Evolutionary conservation across 2,329 filamentous ascomycete genomes (phyloP).

Genomic region (Colletotrichum sp.): DNA sequence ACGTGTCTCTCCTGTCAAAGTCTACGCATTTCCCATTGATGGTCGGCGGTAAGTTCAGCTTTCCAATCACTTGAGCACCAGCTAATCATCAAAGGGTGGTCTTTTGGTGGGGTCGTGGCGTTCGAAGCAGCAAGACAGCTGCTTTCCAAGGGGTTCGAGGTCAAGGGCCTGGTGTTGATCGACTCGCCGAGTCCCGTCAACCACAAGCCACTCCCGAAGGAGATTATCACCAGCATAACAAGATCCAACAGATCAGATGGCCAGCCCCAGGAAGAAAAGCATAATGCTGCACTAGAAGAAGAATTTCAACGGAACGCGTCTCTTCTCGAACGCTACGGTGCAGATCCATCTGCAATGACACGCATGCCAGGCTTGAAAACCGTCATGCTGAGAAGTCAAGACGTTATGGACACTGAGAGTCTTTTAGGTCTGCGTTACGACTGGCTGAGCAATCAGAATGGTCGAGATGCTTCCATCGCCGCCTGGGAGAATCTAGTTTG

Average conservation of each 20-base stretch:
- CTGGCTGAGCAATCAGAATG: background rate
- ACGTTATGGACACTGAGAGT: background rate
- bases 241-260: background rate
- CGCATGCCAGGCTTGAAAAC: background rate
- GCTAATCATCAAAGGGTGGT: background rate
- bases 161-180: background rate
- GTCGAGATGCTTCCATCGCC: background rate
- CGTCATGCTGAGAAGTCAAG: background rate
- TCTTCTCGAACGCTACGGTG: background rate
- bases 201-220: background rate
- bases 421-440: background rate
- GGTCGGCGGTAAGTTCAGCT: background rate
- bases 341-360: background rate
- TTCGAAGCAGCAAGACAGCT: background rate
- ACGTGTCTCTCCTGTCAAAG: background rate
- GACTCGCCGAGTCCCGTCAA: background rate
- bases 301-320: background rate
- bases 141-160: background rate
- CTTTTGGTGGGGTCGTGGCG: background rate
- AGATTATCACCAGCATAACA: background rate
- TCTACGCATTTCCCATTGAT: background rate
- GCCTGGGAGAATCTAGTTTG: background rate
- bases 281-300: background rate
- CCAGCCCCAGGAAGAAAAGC: background rate
- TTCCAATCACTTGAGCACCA: background rate